Conservation (phyloP, 129 eudicot genomes). For the carrot (Daucus carota) region DH1_v3.0 NC_030385.2:36046001-36046500, state of each 20-base stretch:
- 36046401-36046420: slow-evolving; percentile 67
- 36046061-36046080: slow-evolving; percentile 67
- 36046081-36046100: slow-evolving; percentile 52
- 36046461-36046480: not conserved
- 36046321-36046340: slow-evolving; percentile 66
- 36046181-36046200: slow-evolving; percentile 55
- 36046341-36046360: slow-evolving; percentile 38
- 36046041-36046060: slow-evolving; percentile 43
- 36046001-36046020: slow-evolving; percentile 55
- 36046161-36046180: slow-evolving; percentile 54
- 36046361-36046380: slow-evolving; percentile 58
- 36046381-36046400: slow-evolving; percentile 54
- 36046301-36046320: slow-evolving; percentile 57
- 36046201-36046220: slow-evolving; percentile 46
- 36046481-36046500: no score
- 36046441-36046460: slow-evolving; percentile 44
- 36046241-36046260: slow-evolving; percentile 61
- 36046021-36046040: slow-evolving; percentile 18
- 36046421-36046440: slow-evolving; percentile 62
- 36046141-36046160: slow-evolving; percentile 62
- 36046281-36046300: slow-evolving; percentile 99
- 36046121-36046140: slow-evolving; percentile 41
- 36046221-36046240: slow-evolving; percentile 54
- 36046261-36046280: slow-evolving; percentile 50
- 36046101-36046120: slow-evolving; percentile 57